A percentile compares a stretch with the other conserved stretches of the same genome.
Conservation (phyloP, 371 early-diverging fungal species). For the Mortierella sp. region DNA sequence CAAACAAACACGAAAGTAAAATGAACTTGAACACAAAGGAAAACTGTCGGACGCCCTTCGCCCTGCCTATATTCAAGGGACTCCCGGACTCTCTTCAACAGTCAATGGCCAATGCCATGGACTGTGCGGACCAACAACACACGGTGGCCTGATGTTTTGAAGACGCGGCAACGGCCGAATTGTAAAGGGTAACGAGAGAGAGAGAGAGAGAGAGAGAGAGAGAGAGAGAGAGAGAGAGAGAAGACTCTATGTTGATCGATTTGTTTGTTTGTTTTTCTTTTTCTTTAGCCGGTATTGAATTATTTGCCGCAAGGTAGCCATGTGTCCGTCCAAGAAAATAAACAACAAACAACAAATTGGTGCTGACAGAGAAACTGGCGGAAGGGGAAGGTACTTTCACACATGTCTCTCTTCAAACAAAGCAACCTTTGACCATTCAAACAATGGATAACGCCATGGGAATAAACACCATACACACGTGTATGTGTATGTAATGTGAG, state of each 20-base stretch:
- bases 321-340: too few species aligned
- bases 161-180: not conserved
- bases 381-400: not conserved
- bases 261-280: too few species aligned
- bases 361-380: too few species aligned
- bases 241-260: too few species aligned
- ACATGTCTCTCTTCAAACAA: not conserved
- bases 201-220: not conserved
- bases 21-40: not conserved
- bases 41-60: not conserved
- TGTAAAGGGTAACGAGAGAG: not conserved
- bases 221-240: not conserved
- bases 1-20: too few species aligned
- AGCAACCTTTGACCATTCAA: too few species aligned
- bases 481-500: not conserved
- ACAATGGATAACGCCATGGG: constrained; percentile 20
- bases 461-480: constrained; percentile 2
- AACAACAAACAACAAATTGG: too few species aligned
- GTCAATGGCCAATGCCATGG: not conserved
- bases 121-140: not conserved
- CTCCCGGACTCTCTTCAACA: too few species aligned
- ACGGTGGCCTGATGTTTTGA: not conserved
- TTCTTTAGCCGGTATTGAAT: too few species aligned
- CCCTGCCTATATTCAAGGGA: too few species aligned
- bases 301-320: too few species aligned